These are phyloP conservation scores for Naematelia encephala DNA, from an alignment of 768 basidiomycete species.

Conservation along the genomic window DNA sequence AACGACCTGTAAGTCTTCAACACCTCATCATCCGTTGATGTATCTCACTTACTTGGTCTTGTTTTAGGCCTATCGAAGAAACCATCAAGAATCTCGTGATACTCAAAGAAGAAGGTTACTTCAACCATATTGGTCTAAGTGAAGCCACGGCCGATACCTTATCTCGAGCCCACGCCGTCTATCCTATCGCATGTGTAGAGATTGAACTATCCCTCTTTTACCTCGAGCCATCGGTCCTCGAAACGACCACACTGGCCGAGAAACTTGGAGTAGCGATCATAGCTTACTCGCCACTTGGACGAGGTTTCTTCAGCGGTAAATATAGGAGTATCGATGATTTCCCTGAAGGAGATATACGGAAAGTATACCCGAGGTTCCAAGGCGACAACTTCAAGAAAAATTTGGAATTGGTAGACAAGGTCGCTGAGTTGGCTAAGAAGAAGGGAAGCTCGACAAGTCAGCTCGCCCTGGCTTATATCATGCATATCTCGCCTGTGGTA, in stretches of 20 bases:
- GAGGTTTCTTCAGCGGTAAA: constrained; percentile 50
- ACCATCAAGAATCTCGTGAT: constrained; percentile 51
- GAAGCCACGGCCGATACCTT: constrained; percentile 53
- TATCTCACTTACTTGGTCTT: background rate
- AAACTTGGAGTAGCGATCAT: constrained; percentile 54
- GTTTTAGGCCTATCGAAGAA: constrained; percentile 53
- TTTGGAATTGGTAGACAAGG: constrained; percentile 49
- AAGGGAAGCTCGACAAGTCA: constrained; percentile 51
- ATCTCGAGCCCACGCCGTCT: constrained; percentile 51
- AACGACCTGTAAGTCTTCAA: constrained; percentile 9
- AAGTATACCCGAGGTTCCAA: constrained; percentile 46
- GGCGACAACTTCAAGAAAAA: constrained; percentile 51
- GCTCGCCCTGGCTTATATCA: constrained; percentile 46
- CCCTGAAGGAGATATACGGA: constrained; percentile 40
- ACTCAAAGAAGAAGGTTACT: constrained; percentile 58
- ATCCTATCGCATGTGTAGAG: constrained; percentile 61
- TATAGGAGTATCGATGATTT: constrained; percentile 31
- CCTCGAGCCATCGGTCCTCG: constrained; percentile 46
- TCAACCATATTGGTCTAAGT: constrained; percentile 39
- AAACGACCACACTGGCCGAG: constrained; percentile 47
- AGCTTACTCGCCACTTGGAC: constrained; percentile 54
- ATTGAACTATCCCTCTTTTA: constrained; percentile 48
- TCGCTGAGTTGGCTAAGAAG: constrained; percentile 47
- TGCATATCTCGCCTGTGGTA: background rate
- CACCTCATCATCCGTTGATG: background rate